Evolutionary conservation across 257 asterid genomes (phyloP), one percentile per base, ranked within the genome.

Genomic region (Catharanthus roseus): DNA sequence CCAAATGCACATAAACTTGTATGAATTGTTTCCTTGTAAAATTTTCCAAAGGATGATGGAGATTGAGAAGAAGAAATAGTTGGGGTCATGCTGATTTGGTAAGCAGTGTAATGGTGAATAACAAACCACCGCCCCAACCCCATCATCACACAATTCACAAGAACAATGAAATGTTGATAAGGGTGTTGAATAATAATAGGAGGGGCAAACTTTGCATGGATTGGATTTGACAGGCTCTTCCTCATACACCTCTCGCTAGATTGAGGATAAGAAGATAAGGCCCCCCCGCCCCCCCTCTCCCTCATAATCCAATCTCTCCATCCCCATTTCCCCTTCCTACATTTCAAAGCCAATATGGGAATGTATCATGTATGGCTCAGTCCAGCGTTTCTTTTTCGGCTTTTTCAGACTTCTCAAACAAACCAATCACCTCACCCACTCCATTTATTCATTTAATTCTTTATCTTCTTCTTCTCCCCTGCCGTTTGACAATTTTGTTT

Each of bases 251-350:
- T 83, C 85, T 85, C 79, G 79, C 82, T 78, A 24, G 33, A 15
- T 18, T 38, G 42, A 24, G 71, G 96, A 85, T 85, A 85, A 85
- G 91, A 61, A 34, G 67, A 61, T 87, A 84, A 82, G 78, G 41
- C 77, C 87, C 85, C 85, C 70, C 76, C n/a, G n/a, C n/a, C n/a
- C n/a, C n/a, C n/a, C n/a, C n/a, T n/a, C n/a, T n/a, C 8, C 42
- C 8, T 3, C 8, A 38, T 38, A 31, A 72, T 66, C 73, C 55
- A 61, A 57, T 5, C 58, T 68, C 29, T 41, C 13, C 33, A 49
- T 57, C n/a, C n/a, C 62, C 28, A 10, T 58, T 41, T 12, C 38
- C 4, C 44, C 45, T 60, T 8, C 29, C 69, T 13, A 45, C 36
- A 3, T 60, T 12, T 33, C 60, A 69, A n/a, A 54, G 15, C 47